phyloP scores from a whole-genome alignment of 2,329 filamentous ascomycete species.

The Ceratocystis papillata region DNA sequence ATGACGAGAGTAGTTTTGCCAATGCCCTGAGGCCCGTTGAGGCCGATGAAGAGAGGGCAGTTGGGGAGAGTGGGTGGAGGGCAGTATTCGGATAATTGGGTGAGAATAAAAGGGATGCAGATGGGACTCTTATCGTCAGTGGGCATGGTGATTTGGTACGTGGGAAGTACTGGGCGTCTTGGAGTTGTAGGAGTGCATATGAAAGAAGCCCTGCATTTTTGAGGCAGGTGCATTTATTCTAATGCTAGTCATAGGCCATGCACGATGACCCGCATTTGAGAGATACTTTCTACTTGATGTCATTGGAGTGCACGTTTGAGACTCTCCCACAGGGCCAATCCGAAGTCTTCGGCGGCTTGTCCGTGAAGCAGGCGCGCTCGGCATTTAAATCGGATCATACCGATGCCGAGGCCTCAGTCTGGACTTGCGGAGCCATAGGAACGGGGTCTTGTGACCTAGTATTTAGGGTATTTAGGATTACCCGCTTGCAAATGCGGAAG shows the following conservation, averaged over 20 bases:
- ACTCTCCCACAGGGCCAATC: not conserved
- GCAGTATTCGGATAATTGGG: conserved; percentile 35
- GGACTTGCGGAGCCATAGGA: not conserved
- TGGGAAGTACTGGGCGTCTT: not conserved
- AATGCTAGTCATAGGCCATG: not conserved
- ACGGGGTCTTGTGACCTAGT: not conserved
- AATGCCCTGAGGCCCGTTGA: conserved; percentile 85
- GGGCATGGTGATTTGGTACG: conserved; percentile 32
- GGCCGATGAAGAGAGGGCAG: conserved; percentile 70
- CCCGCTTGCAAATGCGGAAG: not conserved
- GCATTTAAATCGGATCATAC: not conserved
- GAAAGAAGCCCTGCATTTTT: too few relatives aligned
- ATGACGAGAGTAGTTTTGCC: conserved; percentile 83
- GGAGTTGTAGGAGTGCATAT: not conserved
- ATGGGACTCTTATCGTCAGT: conserved; percentile 68
- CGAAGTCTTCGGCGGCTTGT: not conserved
- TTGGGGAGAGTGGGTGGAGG: conserved; percentile 28
- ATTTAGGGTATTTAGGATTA: too few relatives aligned
- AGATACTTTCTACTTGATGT: not conserved
- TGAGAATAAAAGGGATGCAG: conserved; percentile 66
- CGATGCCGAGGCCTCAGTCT: not conserved
- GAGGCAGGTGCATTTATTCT: too few relatives aligned
- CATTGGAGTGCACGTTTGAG: not conserved
- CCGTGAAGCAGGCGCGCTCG: not conserved
- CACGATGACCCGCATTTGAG: not conserved